Conservation (phyloP, 176 grass and related monocot species). For the Pontederia crassipes region DNA sequence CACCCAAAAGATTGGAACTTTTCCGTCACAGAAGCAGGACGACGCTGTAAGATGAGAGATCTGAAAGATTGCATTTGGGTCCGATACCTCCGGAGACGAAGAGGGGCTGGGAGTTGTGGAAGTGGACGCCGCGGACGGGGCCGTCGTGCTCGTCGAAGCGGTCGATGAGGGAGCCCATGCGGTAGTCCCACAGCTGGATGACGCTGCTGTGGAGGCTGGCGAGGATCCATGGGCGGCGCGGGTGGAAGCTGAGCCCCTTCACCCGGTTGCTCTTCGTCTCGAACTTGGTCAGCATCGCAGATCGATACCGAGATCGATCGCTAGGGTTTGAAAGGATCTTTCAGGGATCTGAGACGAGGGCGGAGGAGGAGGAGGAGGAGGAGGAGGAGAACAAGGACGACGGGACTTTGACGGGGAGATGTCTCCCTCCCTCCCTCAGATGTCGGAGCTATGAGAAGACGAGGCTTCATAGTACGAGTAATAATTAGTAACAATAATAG, state of each 20-base stretch:
- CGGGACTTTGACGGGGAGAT: too few relatives aligned
- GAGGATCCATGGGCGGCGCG: constrained; percentile 74
- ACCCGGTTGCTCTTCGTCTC: constrained; percentile 99
- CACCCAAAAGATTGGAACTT: too few relatives aligned
- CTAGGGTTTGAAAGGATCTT: too few relatives aligned
- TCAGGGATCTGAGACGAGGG: neutral
- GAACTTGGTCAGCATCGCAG: constrained; percentile 96
- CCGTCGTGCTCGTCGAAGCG: constrained; percentile 95
- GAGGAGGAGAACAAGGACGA: too few relatives aligned
- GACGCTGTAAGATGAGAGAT: neutral
- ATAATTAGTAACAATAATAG: too few relatives aligned
- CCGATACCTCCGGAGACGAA: constrained; percentile 93
- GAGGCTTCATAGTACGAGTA: too few relatives aligned
- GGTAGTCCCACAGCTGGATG: constrained; percentile 92
- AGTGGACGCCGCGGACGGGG: constrained; percentile 77
- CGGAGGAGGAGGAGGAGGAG: neutral
- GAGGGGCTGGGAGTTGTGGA: constrained; percentile 89
- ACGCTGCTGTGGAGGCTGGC: constrained; percentile 82
- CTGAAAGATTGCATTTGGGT: neutral
- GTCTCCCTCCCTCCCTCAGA: too few relatives aligned
- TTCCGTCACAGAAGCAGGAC: neutral
- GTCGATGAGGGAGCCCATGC: constrained; percentile 86
- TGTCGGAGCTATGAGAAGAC: too few relatives aligned
- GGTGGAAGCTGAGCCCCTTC: constrained; percentile 95
- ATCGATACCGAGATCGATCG: neutral